Percentiles rank a stretch among this genome's conserved stretches.
These are phyloP conservation scores for Leishmania tropica DNA, from an alignment of 208 protist genomes.

Conservation along the genomic window DNA sequence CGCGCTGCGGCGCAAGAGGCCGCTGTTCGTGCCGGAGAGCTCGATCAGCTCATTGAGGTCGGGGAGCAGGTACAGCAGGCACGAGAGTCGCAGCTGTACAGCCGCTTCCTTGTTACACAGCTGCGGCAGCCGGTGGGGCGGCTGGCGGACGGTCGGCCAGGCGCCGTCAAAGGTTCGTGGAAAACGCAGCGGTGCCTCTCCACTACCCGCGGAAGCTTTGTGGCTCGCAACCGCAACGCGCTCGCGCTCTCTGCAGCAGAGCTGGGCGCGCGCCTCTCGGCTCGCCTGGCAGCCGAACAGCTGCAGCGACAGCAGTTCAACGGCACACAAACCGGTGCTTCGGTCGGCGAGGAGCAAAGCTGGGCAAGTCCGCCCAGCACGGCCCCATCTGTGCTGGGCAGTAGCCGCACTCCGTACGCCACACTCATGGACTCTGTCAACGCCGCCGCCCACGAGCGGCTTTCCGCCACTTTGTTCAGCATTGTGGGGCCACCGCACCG, in stretches of 20 bases:
- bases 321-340: background rate
- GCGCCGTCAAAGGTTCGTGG: slow-evolving; percentile 28
- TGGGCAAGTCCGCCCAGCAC: too few relatives aligned
- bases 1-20: slow-evolving; percentile 34
- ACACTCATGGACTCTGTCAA: slow-evolving; percentile 21
- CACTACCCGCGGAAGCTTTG: slow-evolving; percentile 6
- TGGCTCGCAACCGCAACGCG: background rate
- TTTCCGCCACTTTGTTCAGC: slow-evolving; percentile 3
- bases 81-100: slow-evolving; percentile 43
- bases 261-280: slow-evolving; percentile 18
- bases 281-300: slow-evolving; percentile 25
- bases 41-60: slow-evolving; percentile 51
- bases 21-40: slow-evolving; percentile 38
- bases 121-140: slow-evolving; percentile 38
- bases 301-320: slow-evolving; percentile 13
- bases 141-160: slow-evolving; percentile 26
- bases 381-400: slow-evolving; percentile 18
- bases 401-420: slow-evolving; percentile 23
- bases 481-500: slow-evolving; percentile 8
- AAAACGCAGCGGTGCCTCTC: slow-evolving; percentile 33
- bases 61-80: slow-evolving; percentile 37
- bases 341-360: background rate
- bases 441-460: slow-evolving; percentile 16
- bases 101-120: slow-evolving; percentile 64
- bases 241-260: slow-evolving; percentile 6